Base-by-base conservation (phyloP, 805 yeast species). In the Metschnikowia henanensis region DNA sequence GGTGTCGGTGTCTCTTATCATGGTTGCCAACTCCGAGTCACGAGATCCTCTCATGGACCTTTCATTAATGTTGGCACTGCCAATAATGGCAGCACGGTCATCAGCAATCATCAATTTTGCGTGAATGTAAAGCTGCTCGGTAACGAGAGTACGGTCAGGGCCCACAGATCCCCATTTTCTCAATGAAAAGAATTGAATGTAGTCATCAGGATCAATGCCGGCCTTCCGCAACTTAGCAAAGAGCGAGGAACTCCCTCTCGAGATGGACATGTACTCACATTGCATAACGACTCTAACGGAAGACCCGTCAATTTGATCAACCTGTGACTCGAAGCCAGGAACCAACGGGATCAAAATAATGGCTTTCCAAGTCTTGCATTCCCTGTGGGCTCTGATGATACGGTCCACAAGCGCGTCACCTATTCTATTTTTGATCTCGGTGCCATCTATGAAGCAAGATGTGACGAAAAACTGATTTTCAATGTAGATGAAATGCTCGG, bases 341-440 rank as follows among this genome's bases (percentile, higher is more conserved):
- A 94, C 89, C 52, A 94, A 72, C 3, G 99, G 99, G 50, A 94
- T 89, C 9, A 94, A 76, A 48, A 94, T 84, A 20, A 89, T 79
- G 1, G 98, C 98, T 50, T 83, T 83, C 99, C 99, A 94, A 9
- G 71, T 64, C 41, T 80, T 84, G 5, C 81, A 80, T 47, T 83
- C 86, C 47, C 79, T 77, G 59, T 87, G 86, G 0, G 99, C 99
- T 36, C 90, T 76, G 26, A 91, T 85, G 43, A 92, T 91, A 57
- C 99, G 76, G 62, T 94, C 98, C n/a, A 94, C 98, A 35, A 94
- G 72, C 0, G 99, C 99, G 72, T 92, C 96, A 31, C 96, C 99
- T 52, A 94, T 86, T 60, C 88, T 76, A 64, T 94, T 94, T 53
- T 87, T 83, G 43, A 94, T 86, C 18, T 81, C 81, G 5, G 83